These are phyloP conservation scores for Aspergillus sp. DNA, from an alignment of 2,329 filamentous ascomycete species.

Conservation along the genomic window DNA sequence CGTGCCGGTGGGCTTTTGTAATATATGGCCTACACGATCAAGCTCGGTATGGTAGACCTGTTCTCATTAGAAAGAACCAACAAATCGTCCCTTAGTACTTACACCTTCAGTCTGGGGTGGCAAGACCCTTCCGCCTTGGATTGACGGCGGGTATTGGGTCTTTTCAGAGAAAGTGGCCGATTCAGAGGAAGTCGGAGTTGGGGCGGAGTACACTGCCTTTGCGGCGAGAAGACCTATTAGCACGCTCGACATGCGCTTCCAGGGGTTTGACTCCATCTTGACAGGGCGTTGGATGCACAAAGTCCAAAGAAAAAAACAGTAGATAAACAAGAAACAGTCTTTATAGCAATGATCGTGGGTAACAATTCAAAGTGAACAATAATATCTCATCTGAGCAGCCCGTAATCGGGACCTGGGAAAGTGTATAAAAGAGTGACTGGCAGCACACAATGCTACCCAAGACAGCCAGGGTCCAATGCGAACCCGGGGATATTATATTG, in stretches of 20 bases:
- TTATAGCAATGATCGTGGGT: not conserved
- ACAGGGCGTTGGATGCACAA: not conserved
- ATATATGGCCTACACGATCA: slow-evolving; percentile 32
- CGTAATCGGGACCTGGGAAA: not conserved
- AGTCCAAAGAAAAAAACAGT: not conserved
- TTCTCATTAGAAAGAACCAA: slow-evolving; percentile 12
- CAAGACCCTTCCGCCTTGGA: slow-evolving; percentile 26
- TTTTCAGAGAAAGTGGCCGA: slow-evolving; percentile 25
- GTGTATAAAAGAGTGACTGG: not conserved
- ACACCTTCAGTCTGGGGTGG: slow-evolving; percentile 31
- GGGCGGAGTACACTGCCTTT: slow-evolving; percentile 28
- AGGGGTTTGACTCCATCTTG: slow-evolving; percentile 22
- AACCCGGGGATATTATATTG: not conserved
- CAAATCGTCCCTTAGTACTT: slow-evolving; percentile 16
- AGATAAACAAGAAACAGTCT: not conserved
- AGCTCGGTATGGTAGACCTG: slow-evolving; percentile 34
- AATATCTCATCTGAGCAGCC: not conserved
- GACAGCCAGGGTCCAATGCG: not conserved
- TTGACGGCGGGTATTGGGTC: slow-evolving; percentile 37
- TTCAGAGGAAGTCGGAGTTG: slow-evolving; percentile 17
- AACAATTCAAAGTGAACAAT: not conserved
- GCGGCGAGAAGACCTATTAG: slow-evolving; percentile 37
- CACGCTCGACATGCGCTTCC: slow-evolving; percentile 28
- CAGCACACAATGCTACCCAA: not conserved
- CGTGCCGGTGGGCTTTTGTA: slow-evolving; percentile 26